Evolutionary conservation across 2,329 filamentous ascomycete species (phyloP).

Genomic region (Apiospora arundinis): DNA sequence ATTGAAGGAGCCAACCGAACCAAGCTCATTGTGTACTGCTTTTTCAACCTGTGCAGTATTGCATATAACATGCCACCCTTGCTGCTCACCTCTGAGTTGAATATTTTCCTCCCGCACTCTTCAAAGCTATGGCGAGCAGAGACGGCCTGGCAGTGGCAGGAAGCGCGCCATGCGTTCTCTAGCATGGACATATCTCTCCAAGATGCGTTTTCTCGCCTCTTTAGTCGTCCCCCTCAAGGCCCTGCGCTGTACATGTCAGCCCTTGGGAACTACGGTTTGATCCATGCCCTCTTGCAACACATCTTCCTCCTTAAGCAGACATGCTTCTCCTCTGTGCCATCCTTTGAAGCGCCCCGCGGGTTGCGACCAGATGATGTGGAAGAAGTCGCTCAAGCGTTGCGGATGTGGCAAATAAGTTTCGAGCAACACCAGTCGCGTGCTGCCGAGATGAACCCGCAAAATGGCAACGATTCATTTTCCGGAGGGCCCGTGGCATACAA

Average conservation of each 20-base stretch:
- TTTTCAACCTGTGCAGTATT: slow-evolving; percentile 68
- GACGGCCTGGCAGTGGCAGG: slow-evolving; percentile 65
- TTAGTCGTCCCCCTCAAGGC: slow-evolving; percentile 57
- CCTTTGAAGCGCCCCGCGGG: slow-evolving; percentile 57
- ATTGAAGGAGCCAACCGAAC: slow-evolving; percentile 63
- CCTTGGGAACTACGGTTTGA: slow-evolving; percentile 73
- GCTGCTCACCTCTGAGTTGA: slow-evolving; percentile 64
- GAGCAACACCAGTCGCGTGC: slow-evolving; percentile 61
- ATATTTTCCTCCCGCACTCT: slow-evolving; percentile 59
- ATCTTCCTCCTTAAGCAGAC: slow-evolving; percentile 73
- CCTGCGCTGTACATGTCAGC: slow-evolving; percentile 60
- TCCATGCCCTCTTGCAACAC: slow-evolving; percentile 75
- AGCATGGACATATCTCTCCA: slow-evolving; percentile 60
- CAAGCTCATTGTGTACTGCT: slow-evolving; percentile 66
- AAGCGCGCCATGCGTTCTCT: slow-evolving; percentile 57
- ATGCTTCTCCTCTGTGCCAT: slow-evolving; percentile 55
- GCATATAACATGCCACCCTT: slow-evolving; percentile 66
- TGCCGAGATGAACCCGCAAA: slow-evolving; percentile 54
- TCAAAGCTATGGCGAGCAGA: slow-evolving; percentile 65
- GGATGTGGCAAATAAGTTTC: slow-evolving; percentile 64
- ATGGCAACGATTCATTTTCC: slow-evolving; percentile 55
- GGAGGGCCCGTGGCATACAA: slow-evolving; percentile 71
- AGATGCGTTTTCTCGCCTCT: slow-evolving; percentile 61
- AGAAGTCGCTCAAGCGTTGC: slow-evolving; percentile 60
- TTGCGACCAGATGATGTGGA: slow-evolving; percentile 62